Evolutionary conservation across 225 moss, liverwort and hornwort genomes (phyloP).

Genomic region (Rhytidiadelphus loreus): DNA sequence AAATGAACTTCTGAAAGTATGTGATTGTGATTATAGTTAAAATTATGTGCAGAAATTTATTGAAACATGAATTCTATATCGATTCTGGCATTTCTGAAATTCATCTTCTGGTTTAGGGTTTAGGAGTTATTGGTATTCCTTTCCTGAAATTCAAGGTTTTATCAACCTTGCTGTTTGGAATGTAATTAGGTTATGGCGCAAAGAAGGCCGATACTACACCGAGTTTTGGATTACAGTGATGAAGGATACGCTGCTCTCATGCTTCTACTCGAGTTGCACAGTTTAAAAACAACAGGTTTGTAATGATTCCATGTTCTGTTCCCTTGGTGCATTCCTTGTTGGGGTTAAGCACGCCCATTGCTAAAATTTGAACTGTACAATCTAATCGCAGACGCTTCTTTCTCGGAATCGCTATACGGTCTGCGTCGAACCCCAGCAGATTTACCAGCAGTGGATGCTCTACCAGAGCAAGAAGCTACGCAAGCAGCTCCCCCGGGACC

Average conservation of each 20-base stretch:
- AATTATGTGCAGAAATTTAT: background rate
- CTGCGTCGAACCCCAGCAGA: constrained; percentile 63
- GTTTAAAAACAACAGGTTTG: constrained; percentile 70
- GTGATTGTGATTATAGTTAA: background rate
- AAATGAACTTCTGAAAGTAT: background rate
- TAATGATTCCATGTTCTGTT: background rate
- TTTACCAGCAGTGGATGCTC: constrained; percentile 14
- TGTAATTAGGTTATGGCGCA: constrained; percentile 84
- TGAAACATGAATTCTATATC: background rate
- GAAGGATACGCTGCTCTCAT: constrained; percentile 89
- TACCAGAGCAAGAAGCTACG: constrained; percentile 15
- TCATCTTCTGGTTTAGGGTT: background rate
- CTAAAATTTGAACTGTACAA: background rate
- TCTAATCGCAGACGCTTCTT: constrained; percentile 65
- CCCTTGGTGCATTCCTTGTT: background rate
- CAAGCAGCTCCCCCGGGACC: constrained; percentile 18
- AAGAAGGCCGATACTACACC: constrained; percentile 84
- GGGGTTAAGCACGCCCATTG: background rate
- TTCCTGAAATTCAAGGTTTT: background rate
- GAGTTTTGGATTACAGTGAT: constrained; percentile 91
- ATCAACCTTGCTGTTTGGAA: background rate
- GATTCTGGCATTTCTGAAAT: background rate
- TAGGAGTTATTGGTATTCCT: background rate
- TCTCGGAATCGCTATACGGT: constrained; percentile 91
- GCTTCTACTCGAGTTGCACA: constrained; percentile 86